Percentiles rank a stretch among this genome's conserved stretches.
Conservation (phyloP, 225 moss, liverwort and hornwort species). For the Takakia lepidozioides region DNA sequence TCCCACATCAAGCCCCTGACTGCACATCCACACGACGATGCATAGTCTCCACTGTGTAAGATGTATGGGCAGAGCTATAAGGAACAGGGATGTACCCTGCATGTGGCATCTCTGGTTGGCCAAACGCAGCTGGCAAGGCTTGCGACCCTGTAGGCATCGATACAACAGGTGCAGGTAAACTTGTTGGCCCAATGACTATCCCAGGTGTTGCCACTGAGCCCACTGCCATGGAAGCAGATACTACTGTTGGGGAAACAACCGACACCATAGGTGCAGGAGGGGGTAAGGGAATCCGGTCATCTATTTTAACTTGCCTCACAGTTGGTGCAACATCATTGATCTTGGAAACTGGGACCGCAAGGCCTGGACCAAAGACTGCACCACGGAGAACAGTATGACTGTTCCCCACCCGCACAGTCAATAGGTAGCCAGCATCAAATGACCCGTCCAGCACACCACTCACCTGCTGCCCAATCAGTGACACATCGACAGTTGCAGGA, state of each 20-base stretch:
- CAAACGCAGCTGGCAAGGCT: conserved; percentile 37
- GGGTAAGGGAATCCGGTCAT: conserved; percentile 37
- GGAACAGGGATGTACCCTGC: conserved; percentile 37
- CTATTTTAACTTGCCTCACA: conserved; percentile 66
- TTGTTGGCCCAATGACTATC: conserved; percentile 3
- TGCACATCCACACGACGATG: conserved; percentile 21
- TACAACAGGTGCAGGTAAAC: conserved; percentile 4
- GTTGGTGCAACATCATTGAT: conserved; percentile 69
- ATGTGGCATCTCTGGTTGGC: conserved; percentile 43
- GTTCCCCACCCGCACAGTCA: conserved; percentile 66
- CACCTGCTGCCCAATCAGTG: too few relatives aligned
- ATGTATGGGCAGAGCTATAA: conserved; percentile 17
- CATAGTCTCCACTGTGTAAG: conserved; percentile 28
- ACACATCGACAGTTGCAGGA: conserved; percentile 39
- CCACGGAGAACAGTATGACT: conserved; percentile 71
- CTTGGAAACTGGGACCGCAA: conserved; percentile 56
- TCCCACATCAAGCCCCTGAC: conserved; percentile 6
- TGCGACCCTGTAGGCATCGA: conserved; percentile 28
- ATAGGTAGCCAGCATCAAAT: conserved; percentile 92
- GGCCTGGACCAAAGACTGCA: conserved; percentile 79
- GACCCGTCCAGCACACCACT: too few relatives aligned
- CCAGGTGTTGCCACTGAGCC: too few relatives aligned
- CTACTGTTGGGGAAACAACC: conserved; percentile 10
- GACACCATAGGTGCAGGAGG: conserved; percentile 22
- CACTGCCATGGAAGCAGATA: too few relatives aligned